phyloP scores from a whole-genome alignment of 2,329 filamentous ascomycete species.

The Trichophyton verrucosum region DNA sequence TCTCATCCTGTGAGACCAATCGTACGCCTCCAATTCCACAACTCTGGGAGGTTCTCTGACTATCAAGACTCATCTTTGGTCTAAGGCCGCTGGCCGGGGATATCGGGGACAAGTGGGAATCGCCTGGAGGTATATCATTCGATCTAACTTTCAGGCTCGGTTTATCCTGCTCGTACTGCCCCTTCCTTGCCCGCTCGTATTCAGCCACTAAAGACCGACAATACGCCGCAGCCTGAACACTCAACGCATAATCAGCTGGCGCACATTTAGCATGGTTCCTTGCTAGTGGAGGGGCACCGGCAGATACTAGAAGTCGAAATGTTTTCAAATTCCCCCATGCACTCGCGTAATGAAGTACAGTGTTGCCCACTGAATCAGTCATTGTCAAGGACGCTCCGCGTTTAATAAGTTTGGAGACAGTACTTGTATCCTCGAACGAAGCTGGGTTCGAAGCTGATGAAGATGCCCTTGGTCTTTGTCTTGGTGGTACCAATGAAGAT shows the following conservation, averaged over 20 bases:
- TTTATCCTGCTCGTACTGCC: slow-evolving; percentile 6
- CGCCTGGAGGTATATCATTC: slow-evolving; percentile 6
- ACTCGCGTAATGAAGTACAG: slow-evolving; percentile 73
- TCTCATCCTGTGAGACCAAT: slow-evolving; percentile 7
- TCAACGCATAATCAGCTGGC: slow-evolving; percentile 69
- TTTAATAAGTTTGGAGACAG: slow-evolving; percentile 20
- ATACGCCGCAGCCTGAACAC: slow-evolving; percentile 72
- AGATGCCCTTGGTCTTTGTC: slow-evolving; percentile 11
- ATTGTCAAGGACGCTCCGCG: slow-evolving; percentile 38
- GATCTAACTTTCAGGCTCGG: slow-evolving; percentile 7
- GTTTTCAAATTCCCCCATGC: slow-evolving; percentile 69
- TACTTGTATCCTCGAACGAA: slow-evolving; percentile 18
- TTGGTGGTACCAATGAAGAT: slow-evolving; percentile 16
- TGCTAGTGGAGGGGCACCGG: slow-evolving; percentile 61
- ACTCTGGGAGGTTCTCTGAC: slow-evolving; percentile 2
- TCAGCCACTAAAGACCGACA: slow-evolving; percentile 65
- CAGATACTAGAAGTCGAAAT: slow-evolving; percentile 61
- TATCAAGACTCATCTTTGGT: neutral
- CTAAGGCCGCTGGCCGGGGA: slow-evolving; percentile 6
- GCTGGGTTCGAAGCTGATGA: slow-evolving; percentile 15
- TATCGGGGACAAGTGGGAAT: slow-evolving; percentile 6
- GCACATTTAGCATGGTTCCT: slow-evolving; percentile 71
- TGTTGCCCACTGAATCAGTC: slow-evolving; percentile 65
- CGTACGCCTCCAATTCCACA: slow-evolving; percentile 6
- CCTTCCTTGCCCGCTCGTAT: slow-evolving; percentile 11